Conservation (phyloP, 805 yeast species). For the Suhomyces sp. region DNA sequence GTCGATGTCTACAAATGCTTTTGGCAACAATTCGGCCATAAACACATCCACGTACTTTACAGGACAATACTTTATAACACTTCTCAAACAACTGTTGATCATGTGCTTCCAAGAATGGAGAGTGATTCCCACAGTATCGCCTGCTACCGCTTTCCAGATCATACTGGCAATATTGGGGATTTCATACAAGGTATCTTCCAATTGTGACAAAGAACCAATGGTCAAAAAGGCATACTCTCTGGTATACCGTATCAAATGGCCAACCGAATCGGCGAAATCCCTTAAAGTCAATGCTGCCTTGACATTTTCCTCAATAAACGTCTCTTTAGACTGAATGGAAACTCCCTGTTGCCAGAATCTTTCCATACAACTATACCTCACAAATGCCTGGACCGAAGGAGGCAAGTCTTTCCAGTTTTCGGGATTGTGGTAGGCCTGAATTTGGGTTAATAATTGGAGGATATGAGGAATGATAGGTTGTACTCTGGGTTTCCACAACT, state of each 20-base stretch:
- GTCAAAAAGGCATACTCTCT: slow-evolving; percentile 93
- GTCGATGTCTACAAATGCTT: slow-evolving; percentile 69
- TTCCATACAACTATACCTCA: slow-evolving; percentile 84
- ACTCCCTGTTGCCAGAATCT: slow-evolving; percentile 99
- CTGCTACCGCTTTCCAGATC: slow-evolving; percentile 85
- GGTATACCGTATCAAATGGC: slow-evolving; percentile 92
- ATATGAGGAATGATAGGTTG: slow-evolving; percentile 91
- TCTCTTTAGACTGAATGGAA: slow-evolving; percentile 88
- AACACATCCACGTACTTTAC: slow-evolving; percentile 60
- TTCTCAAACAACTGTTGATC: slow-evolving; percentile 83
- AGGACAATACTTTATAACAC: slow-evolving; percentile 88
- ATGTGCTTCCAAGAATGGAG: slow-evolving; percentile 97
- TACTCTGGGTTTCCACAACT: slow-evolving; percentile 89
- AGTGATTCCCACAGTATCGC: slow-evolving; percentile 80
- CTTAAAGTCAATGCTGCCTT: slow-evolving; percentile 91
- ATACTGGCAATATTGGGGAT: slow-evolving; percentile 75
- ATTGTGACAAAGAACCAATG: slow-evolving; percentile 80
- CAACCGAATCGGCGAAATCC: slow-evolving; percentile 97
- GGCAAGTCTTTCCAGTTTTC: slow-evolving; percentile 88
- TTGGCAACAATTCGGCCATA: slow-evolving; percentile 76
- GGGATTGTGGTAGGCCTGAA: slow-evolving; percentile 93
- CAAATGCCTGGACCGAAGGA: slow-evolving; percentile 85
- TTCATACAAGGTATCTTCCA: slow-evolving; percentile 85
- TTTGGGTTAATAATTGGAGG: slow-evolving; percentile 79
- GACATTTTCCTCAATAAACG: slow-evolving; percentile 89